Conservation (phyloP, 1,284 basidiomycete species). For the Rhodotorula sp. region DNA sequence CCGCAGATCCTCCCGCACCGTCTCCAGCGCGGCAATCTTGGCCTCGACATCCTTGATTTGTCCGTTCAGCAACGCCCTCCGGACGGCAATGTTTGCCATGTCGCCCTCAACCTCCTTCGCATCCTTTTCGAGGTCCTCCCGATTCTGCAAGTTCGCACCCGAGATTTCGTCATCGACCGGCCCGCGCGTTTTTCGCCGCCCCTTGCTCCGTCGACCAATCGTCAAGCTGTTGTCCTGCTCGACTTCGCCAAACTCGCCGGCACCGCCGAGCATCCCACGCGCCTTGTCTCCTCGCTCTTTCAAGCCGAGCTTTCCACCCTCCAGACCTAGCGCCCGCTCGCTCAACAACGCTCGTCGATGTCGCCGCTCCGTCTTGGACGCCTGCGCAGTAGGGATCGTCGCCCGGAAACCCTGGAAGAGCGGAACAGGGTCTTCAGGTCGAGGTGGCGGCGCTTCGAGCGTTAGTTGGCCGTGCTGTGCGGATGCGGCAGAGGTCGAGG, state of each 20-base stretch:
- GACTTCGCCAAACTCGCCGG: constrained; percentile 53
- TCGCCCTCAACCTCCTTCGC: constrained; percentile 28
- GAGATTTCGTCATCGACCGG: constrained; percentile 56
- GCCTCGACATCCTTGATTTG: constrained; percentile 82
- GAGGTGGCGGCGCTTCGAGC: constrained; percentile 15
- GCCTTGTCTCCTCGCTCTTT: constrained; percentile 73
- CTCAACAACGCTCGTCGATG: constrained; percentile 60
- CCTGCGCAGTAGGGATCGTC: constrained; percentile 81
- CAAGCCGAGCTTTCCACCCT: constrained; percentile 61
- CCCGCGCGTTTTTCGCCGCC: not conserved
- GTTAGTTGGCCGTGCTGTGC: not conserved
- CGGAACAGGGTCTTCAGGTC: constrained; percentile 28
- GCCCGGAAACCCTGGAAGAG: constrained; percentile 84
- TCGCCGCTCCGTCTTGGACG: constrained; percentile 67
- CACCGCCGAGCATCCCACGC: constrained; percentile 62
- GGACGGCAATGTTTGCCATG: constrained; percentile 34
- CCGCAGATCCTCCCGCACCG: constrained; percentile 75
- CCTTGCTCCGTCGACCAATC: constrained; percentile 16
- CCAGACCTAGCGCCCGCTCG: constrained; percentile 66
- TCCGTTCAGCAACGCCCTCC: constrained; percentile 61
- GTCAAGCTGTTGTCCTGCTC: constrained; percentile 57
- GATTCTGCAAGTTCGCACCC: constrained; percentile 47
- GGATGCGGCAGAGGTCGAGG: not conserved
- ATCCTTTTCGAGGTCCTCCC: constrained; percentile 27
- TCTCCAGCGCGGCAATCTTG: constrained; percentile 83